Evolutionary conservation across 2,329 filamentous ascomycete genomes (phyloP).

Genomic region (Aureobasidium sp.): DNA sequence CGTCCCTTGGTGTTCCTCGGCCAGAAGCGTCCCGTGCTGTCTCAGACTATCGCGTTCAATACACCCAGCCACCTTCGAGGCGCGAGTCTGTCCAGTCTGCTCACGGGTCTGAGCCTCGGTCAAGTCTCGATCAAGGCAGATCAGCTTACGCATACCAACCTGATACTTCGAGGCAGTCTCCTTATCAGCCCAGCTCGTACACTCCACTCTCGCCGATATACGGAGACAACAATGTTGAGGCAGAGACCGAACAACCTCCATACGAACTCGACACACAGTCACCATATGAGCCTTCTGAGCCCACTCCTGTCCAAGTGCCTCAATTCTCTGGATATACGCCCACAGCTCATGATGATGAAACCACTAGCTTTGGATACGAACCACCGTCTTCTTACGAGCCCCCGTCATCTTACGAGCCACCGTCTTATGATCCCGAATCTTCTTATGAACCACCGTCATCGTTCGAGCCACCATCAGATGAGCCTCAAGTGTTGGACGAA

Average conservation of each 20-base stretch:
- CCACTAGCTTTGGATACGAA: slow-evolving; percentile 2
- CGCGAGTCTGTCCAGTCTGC: slow-evolving; percentile 31
- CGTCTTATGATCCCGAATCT: slow-evolving; percentile 2
- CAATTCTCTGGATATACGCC: not conserved
- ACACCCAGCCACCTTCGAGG: slow-evolving; percentile 31
- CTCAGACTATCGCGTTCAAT: slow-evolving; percentile 34
- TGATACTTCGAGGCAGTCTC: slow-evolving; percentile 17
- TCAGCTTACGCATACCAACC: slow-evolving; percentile 20
- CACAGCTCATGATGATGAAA: not conserved
- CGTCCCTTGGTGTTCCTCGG: slow-evolving; percentile 30
- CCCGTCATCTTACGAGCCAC: slow-evolving; percentile 10
- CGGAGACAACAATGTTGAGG: slow-evolving; percentile 3
- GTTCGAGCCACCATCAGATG: slow-evolving; percentile 15
- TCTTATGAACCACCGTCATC: slow-evolving; percentile 17
- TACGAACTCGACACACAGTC: not conserved
- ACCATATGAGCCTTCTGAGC: slow-evolving; percentile 14
- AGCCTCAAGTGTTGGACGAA: slow-evolving; percentile 12
- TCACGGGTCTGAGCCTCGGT: slow-evolving; percentile 6
- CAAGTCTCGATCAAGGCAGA: slow-evolving; percentile 20
- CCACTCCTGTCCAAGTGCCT: not conserved
- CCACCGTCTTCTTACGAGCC: slow-evolving; percentile 3
- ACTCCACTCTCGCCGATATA: slow-evolving; percentile 6
- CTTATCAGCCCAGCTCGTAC: slow-evolving; percentile 18
- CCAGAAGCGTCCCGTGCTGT: slow-evolving; percentile 30
- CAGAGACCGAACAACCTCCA: not conserved